phyloP scores from a whole-genome alignment of 1,284 basidiomycete species.

The Sparassis latifolia region DNA sequence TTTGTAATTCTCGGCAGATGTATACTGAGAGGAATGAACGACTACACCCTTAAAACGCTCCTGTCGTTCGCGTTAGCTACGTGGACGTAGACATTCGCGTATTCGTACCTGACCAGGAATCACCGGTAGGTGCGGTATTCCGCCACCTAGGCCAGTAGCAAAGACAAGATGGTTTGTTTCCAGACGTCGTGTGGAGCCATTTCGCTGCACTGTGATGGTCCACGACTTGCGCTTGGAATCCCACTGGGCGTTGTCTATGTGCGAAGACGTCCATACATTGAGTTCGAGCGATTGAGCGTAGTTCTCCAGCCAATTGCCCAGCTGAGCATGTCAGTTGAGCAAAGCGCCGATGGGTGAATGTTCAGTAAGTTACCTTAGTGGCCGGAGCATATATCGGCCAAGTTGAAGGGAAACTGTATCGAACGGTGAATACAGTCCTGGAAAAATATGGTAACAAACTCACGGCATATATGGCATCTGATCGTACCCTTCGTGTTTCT shows the following conservation, averaged over 20 bases:
- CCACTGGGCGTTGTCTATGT: slow-evolving; percentile 19
- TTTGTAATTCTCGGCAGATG: slow-evolving; percentile 28
- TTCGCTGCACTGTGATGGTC: slow-evolving; percentile 24
- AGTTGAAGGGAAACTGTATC: slow-evolving; percentile 24
- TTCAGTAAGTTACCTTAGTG: slow-evolving; percentile 17
- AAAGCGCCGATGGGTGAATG: background rate
- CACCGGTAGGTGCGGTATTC: slow-evolving; percentile 25
- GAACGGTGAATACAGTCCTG: background rate
- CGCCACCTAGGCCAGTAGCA: slow-evolving; percentile 31
- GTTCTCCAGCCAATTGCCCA: slow-evolving; percentile 36
- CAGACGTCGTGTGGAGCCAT: background rate
- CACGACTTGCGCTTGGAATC: slow-evolving; percentile 24
- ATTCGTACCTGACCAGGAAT: slow-evolving; percentile 20
- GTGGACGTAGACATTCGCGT: background rate
- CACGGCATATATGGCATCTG: slow-evolving; percentile 38
- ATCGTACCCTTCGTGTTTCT: slow-evolving; percentile 35
- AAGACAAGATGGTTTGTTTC: slow-evolving; percentile 18
- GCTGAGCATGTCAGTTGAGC: slow-evolving; percentile 11
- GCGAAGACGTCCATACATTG: slow-evolving; percentile 31
- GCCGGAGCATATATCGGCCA: slow-evolving; percentile 36
- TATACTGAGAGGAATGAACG: slow-evolving; percentile 35
- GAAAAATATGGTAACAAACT: slow-evolving; percentile 6
- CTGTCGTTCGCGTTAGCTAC: background rate
- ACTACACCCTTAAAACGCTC: slow-evolving; percentile 1
- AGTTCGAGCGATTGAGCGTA: slow-evolving; percentile 34